Conservation (phyloP, 148 eudicot species). For the Diospyros kaki region DNA sequence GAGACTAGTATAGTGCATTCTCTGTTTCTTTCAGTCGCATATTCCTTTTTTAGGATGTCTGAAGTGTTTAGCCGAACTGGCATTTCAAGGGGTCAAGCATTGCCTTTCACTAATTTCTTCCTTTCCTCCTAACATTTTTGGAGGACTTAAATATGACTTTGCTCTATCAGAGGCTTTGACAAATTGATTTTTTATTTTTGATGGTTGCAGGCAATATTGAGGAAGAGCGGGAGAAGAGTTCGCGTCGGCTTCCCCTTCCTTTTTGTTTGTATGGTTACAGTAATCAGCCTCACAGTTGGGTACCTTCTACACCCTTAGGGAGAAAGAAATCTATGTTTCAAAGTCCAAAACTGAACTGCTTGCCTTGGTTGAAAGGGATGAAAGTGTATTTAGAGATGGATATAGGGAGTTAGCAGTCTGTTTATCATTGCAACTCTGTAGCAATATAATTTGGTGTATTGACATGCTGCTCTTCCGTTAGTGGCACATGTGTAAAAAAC, state of each 20-base stretch:
- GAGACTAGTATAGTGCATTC: too few species aligned
- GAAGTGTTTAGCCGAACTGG: too few species aligned
- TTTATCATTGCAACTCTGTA: not conserved
- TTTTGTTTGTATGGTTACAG: constrained; percentile 54
- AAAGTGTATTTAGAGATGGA: not conserved
- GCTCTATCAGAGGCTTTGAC: too few species aligned
- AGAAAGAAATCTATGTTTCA: not conserved
- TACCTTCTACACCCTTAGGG: constrained; percentile 30
- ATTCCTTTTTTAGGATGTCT: too few species aligned
- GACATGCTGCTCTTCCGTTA: not conserved
- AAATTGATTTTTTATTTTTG: too few species aligned
- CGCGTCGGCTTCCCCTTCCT: constrained; percentile 53
- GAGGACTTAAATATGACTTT: not conserved
- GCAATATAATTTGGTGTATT: not conserved
- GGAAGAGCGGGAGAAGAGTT: constrained; percentile 23
- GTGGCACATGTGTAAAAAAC: not conserved
- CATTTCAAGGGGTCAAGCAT: not conserved
- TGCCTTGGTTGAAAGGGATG: not conserved
- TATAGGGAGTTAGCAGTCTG: not conserved
- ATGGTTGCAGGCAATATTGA: not conserved
- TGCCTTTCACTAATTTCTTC: not conserved
- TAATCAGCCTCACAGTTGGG: constrained; percentile 46
- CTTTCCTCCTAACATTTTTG: not conserved
- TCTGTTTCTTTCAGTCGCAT: too few species aligned
- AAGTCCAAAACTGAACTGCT: not conserved